Percentiles rank a stretch among this genome's conserved stretches.
These are phyloP conservation scores for Trapa bicornis DNA, from an alignment of 345 rosid genomes.

Conservation along the genomic window DNA sequence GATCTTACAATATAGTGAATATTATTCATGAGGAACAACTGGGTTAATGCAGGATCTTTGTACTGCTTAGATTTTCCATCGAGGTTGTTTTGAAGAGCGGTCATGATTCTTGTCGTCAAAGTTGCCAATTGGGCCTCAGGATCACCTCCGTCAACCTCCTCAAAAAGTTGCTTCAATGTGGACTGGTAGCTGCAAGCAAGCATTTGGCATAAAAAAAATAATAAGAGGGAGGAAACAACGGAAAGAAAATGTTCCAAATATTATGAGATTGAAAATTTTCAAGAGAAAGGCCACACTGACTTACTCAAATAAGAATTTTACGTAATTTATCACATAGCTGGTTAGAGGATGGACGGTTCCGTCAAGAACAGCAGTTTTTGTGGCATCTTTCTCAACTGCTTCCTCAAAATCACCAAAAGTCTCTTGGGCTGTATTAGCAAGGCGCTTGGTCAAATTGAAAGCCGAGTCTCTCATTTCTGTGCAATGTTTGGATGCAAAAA, in stretches of 20 bases:
- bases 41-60: slow-evolving; percentile 84
- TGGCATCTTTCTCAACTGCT: slow-evolving; percentile 93
- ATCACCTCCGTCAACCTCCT: slow-evolving; percentile 51
- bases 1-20: slow-evolving; percentile 97
- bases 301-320: slow-evolving; percentile 91
- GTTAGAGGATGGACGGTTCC: slow-evolving; percentile 98
- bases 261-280: not conserved
- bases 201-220: slow-evolving; percentile 9
- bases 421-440: slow-evolving; percentile 88
- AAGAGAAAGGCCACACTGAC: slow-evolving; percentile 16
- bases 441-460: slow-evolving; percentile 52
- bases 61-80: slow-evolving; percentile 96
- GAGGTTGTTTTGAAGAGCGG: slow-evolving; percentile 73
- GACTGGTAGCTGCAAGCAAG: slow-evolving; percentile 54
- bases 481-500: slow-evolving; percentile 61
- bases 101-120: slow-evolving; percentile 77
- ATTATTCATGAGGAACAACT: slow-evolving; percentile 93
- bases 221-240: not conserved
- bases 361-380: slow-evolving; percentile 89
- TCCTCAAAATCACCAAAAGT: slow-evolving; percentile 94
- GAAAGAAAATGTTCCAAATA: not conserved
- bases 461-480: slow-evolving; percentile 75
- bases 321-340: slow-evolving; percentile 92
- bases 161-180: slow-evolving; percentile 73
- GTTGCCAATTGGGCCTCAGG: slow-evolving; percentile 50